Conservation (phyloP, 106 monocot genomes). For the Posidonia australis region DNA sequence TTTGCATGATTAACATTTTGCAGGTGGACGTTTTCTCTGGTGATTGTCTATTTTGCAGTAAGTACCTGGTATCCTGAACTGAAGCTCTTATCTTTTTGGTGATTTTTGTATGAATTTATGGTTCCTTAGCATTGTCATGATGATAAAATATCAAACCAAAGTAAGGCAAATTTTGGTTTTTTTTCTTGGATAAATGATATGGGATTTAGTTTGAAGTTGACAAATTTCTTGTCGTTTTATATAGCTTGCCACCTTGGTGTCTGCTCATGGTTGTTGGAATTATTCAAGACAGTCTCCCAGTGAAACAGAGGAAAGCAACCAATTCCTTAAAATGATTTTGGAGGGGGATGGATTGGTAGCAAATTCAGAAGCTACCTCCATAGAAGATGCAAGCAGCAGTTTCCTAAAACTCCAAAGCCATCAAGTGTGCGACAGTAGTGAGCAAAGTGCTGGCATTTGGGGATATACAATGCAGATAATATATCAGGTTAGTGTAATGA, state of each 20-base stretch:
- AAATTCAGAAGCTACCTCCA: background rate
- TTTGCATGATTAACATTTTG: constrained; percentile 11
- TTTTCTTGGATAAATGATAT: background rate
- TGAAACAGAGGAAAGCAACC: constrained; percentile 18
- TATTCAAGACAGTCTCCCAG: constrained; percentile 5
- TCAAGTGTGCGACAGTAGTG: constrained; percentile 7
- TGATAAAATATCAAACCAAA: no score
- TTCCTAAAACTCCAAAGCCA: no score
- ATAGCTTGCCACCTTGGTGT: constrained; percentile 42
- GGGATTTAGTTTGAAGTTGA: background rate
- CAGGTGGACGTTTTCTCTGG: constrained; percentile 71
- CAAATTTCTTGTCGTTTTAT: background rate
- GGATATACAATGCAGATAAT: constrained; percentile 49
- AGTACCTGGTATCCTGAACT: constrained; percentile 6
- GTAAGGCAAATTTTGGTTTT: no score
- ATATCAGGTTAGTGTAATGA: constrained; percentile 41
- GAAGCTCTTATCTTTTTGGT: background rate
- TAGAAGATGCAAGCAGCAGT: constrained; percentile 6
- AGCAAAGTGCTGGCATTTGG: constrained; percentile 40
- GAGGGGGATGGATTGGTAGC: no score
- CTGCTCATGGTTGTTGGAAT: constrained; percentile 44
- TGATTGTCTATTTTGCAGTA: constrained; percentile 57
- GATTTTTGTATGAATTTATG: no score
- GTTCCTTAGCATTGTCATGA: no score
- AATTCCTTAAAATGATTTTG: constrained; percentile 11